Base-by-base conservation (phyloP, 1,284 basidiomycete genomes). In the Moesziomyces globuligerus region DNA sequence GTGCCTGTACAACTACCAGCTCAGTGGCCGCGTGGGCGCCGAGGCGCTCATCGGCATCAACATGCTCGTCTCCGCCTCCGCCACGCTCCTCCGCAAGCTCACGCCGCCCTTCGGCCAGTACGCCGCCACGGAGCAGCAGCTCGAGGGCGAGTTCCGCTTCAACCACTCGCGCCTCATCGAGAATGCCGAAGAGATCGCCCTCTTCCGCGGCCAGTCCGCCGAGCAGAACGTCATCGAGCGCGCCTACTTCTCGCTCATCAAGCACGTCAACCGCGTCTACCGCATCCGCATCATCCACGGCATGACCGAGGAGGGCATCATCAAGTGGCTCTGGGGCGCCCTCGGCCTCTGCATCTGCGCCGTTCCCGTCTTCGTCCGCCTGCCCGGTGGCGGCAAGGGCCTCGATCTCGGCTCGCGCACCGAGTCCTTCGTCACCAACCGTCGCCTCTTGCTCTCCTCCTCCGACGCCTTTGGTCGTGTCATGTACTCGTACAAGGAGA, bases 81-180 rank as follows among this genome's bases (percentile, higher is more conserved):
- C 80, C 1, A 52, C 68, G 6, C 45, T 81, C 29, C 48, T 82
- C 18, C 70, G 74, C 24, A 69, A 70, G 44, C 46, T 80, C 25
- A 96, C 95, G 0, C 95, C 95, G n/a, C 89, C 93, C 0, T 97
- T 98, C 78, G 94, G 94, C 7, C 87, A 89, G 75, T 97, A 95
- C 80, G 90, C 95, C 0, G 91, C 93, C 32, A 89, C 91, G 39
- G 78, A 78, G 57, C 80, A 82, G 69, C 72, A 78, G 62, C 88
- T 98, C n/a, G 89, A 94, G 34, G 95, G 95, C 36, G 86, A 87
- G 53, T 87, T 97, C 60, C 89, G 94, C 11, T 94, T 95, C 83
- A 89, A 92, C 1, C 95, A 98, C 82, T 94, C 94, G 18, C 88
- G 94, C n/a, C 85, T 98, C 21, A 89, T 92, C 39, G 94, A 97